phyloP scores from a whole-genome alignment of 179 eudicot species.

The Silene noctiflora region DNA sequence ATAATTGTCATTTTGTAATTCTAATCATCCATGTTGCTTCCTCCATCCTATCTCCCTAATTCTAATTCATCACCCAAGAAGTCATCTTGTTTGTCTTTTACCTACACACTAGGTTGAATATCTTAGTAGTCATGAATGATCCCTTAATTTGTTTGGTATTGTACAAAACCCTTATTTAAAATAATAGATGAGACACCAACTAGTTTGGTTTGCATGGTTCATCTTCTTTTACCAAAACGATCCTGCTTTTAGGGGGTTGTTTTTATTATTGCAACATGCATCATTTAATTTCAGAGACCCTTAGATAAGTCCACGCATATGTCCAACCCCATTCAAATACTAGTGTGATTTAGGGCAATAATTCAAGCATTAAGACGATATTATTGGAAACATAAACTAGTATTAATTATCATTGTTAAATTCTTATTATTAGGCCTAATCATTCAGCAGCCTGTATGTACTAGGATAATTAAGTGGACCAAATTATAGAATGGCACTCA shows the following conservation, averaged over 20 bases:
- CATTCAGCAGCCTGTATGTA: background rate
- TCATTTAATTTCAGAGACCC: background rate
- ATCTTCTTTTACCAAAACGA: slow-evolving; percentile 45
- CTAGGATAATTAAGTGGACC: background rate
- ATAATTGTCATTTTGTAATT: background rate
- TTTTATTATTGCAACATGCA: slow-evolving; percentile 22
- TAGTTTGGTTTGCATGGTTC: slow-evolving; percentile 45
- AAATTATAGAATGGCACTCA: too few species aligned
- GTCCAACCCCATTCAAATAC: slow-evolving; percentile 14
- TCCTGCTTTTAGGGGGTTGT: slow-evolving; percentile 16
- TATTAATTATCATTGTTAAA: background rate
- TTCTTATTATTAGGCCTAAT: background rate
- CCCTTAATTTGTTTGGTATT: slow-evolving; percentile 6
- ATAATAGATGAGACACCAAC: slow-evolving; percentile 29
- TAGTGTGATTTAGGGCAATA: slow-evolving; percentile 10
- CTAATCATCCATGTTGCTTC: slow-evolving; percentile 16
- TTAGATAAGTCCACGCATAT: slow-evolving; percentile 18
- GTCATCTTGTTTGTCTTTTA: slow-evolving; percentile 32
- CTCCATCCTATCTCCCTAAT: slow-evolving; percentile 13
- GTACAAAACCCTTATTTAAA: slow-evolving; percentile 5
- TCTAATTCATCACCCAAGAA: slow-evolving; percentile 28
- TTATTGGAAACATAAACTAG: background rate
- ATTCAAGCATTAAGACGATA: slow-evolving; percentile 6
- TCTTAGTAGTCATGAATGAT: slow-evolving; percentile 12
- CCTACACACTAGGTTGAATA: slow-evolving; percentile 13